Evolutionary conservation across 441 rosid species (phyloP).

Genomic region (Euphorbia corollata): DNA sequence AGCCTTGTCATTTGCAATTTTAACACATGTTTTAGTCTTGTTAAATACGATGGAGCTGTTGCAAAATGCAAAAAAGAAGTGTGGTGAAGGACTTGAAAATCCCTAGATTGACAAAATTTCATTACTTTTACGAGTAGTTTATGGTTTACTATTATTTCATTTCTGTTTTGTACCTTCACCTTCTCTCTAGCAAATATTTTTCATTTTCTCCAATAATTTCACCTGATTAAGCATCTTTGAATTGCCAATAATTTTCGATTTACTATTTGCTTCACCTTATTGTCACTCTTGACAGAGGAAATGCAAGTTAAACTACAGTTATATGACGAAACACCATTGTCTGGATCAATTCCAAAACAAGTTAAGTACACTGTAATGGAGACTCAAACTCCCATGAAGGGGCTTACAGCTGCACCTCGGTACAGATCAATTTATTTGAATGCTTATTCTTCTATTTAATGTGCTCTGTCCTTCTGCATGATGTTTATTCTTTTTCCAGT

Average conservation of each 20-base stretch:
- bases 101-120: not conserved
- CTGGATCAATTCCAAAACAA: conserved; percentile 76
- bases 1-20: not conserved
- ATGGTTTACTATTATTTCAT: not conserved
- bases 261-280: not conserved
- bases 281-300: conserved; percentile 54
- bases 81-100: not conserved
- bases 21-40: not conserved
- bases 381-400: conserved; percentile 57
- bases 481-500: not conserved
- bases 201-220: not conserved
- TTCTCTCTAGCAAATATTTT: conserved; percentile 9
- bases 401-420: conserved; percentile 66
- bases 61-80: not conserved
- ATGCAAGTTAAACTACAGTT: conserved; percentile 68
- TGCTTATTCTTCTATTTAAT: not conserved
- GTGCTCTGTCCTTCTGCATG: not conserved
- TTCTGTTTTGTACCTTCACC: not conserved
- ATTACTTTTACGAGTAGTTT: not conserved
- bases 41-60: conserved; percentile 3
- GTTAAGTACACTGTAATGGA: conserved; percentile 67
- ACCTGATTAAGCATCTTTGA: not conserved
- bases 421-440: conserved; percentile 23
- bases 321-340: conserved; percentile 68
- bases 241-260: not conserved